phyloP scores from a whole-genome alignment of 345 rosid species.

The Brassica rapa region DNA sequence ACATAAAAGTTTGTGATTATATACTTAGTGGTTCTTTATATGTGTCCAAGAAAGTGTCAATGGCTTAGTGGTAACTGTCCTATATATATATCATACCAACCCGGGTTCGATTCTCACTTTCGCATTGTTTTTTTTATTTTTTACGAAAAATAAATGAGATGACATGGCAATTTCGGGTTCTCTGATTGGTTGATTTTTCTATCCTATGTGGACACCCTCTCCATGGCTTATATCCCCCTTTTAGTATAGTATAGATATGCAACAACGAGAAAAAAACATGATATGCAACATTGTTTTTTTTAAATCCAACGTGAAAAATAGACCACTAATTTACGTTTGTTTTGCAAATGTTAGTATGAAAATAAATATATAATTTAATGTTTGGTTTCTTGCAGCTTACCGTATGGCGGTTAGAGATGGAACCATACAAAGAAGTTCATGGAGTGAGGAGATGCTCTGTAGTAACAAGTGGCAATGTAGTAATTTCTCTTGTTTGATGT shows the following conservation, averaged over 20 bases:
- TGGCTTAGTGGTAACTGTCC: no score
- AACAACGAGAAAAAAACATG: background rate
- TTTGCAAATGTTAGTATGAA: background rate
- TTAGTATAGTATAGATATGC: background rate
- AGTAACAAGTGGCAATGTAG: conserved; percentile 25
- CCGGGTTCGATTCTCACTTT: no score
- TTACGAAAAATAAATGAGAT: no score
- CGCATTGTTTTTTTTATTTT: no score
- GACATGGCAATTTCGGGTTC: no score
- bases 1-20: no score
- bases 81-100: no score
- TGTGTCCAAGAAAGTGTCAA: no score
- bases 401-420: conserved; percentile 40
- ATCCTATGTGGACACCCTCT: no score
- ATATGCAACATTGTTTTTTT: background rate
- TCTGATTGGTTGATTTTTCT: no score
- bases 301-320: background rate
- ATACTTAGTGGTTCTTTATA: no score
- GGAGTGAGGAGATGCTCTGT: conserved; percentile 14
- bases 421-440: conserved; percentile 8
- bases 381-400: conserved; percentile 30
- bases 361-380: background rate
- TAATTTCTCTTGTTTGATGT: conserved; percentile 5
- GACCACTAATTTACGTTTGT: background rate
- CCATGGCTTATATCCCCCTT: no score